Conservation (phyloP, 805 yeast genomes). For the Ogataea chonburiensis region DNA sequence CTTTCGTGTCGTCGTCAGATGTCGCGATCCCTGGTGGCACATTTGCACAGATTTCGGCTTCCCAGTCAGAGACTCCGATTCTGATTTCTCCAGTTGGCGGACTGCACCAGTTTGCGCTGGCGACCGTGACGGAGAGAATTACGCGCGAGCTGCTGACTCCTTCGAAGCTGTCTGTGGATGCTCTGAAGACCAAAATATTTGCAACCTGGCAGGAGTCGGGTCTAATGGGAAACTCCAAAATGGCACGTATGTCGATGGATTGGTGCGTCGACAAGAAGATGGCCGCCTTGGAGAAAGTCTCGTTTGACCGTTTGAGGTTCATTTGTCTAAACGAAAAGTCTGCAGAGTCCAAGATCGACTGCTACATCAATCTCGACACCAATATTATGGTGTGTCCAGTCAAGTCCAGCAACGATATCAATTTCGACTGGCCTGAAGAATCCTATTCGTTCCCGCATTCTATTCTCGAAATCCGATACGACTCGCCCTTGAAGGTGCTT, state of each 20-base stretch:
- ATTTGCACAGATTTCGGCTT: conserved; percentile 16
- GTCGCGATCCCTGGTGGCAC: conserved; percentile 16
- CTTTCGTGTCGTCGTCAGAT: conserved; percentile 17
- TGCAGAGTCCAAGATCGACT: conserved; percentile 23
- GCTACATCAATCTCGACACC: conserved; percentile 34
- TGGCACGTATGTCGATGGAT: conserved; percentile 33
- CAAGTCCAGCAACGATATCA: conserved; percentile 6
- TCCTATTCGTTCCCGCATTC: conserved; percentile 45
- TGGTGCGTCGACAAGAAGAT: conserved; percentile 34
- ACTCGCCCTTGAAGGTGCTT: conserved; percentile 32
- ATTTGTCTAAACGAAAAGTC: conserved; percentile 17
- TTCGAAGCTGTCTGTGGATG: conserved; percentile 7
- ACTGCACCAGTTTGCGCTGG: conserved; percentile 38
- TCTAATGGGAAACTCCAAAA: conserved; percentile 30
- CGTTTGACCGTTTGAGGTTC: conserved; percentile 29
- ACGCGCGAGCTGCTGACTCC: conserved; percentile 22
- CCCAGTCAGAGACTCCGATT: conserved; percentile 24
- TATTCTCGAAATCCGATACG: conserved; percentile 48
- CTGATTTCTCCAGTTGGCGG: conserved; percentile 43
- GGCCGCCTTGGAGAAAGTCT: conserved; percentile 29
- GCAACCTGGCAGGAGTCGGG: conserved; percentile 24
- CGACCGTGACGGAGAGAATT: conserved; percentile 25
- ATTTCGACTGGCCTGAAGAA: conserved; percentile 18
- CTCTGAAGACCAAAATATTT: conserved; percentile 17
- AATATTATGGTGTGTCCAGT: conserved; percentile 21